phyloP scores from a whole-genome alignment of 345 rosid species.

The Gynandropsis gynandra region DNA sequence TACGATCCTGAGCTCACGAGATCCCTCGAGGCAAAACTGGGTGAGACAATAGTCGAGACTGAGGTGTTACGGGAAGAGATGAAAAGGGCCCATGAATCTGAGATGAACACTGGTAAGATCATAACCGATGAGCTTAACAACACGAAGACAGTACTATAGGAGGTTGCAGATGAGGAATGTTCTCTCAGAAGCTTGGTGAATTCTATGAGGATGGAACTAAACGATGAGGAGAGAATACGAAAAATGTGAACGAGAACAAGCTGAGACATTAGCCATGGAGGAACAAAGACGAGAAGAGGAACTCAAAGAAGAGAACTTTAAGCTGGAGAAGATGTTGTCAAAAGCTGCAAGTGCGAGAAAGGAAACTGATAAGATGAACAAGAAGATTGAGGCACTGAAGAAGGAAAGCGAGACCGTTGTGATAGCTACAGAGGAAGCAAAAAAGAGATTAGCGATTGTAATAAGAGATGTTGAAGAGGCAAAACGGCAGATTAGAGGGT shows the following conservation, averaged over 20 bases:
- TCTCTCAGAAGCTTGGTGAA: slow-evolving; percentile 38
- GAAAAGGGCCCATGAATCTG: slow-evolving; percentile 52
- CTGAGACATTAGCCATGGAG: slow-evolving; percentile 24
- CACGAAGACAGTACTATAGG: slow-evolving; percentile 56
- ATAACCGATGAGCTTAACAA: slow-evolving; percentile 61
- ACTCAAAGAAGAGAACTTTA: slow-evolving; percentile 24
- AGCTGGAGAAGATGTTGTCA: slow-evolving; percentile 29
- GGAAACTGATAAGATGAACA: slow-evolving; percentile 48
- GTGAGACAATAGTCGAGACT: slow-evolving; percentile 53
- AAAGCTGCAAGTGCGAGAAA: slow-evolving; percentile 43
- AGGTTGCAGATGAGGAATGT: slow-evolving; percentile 58
- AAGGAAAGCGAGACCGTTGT: slow-evolving; percentile 41
- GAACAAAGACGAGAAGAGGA: slow-evolving; percentile 16
- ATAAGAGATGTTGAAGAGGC: slow-evolving; percentile 47
- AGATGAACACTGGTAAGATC: slow-evolving; percentile 34
- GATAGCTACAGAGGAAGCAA: slow-evolving; percentile 31
- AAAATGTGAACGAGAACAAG: slow-evolving; percentile 30
- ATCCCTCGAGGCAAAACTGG: slow-evolving; percentile 43
- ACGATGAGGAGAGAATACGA: slow-evolving; percentile 38
- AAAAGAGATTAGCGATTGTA: slow-evolving; percentile 38
- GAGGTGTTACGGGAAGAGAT: slow-evolving; percentile 53
- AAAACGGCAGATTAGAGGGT: slow-evolving; percentile 47
- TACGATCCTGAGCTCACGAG: slow-evolving; percentile 42
- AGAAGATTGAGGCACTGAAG: slow-evolving; percentile 30
- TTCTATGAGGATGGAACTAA: slow-evolving; percentile 44